Base-by-base conservation (phyloP, 306 rosid genomes). In the Macrotyloma uniflorum region DNA sequence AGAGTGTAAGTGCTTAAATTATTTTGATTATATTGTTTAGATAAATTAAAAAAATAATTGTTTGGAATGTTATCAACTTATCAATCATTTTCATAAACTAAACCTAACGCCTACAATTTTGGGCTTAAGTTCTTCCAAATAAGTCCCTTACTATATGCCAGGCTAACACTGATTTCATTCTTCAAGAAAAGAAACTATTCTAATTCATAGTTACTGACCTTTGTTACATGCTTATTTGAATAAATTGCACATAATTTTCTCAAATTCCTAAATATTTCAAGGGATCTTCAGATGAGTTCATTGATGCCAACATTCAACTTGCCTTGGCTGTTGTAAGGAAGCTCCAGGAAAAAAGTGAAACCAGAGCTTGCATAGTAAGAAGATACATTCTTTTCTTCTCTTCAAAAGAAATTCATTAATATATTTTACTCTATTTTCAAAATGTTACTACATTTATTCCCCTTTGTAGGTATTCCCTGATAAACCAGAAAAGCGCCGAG, bases 201-300 rank as follows among this genome's bases (percentile, higher is more conserved):
- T 85, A 24, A 43, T 85, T 67, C 64, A 67, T 69, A 74, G 62
- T 84, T 71, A 63, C 76, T 72, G 86, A 72, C 46, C 38, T 83
- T 70, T 83, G 82, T 74, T 77, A 51, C 76, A 70, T 82, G 72
- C 76, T 70, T 77, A 67, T 84, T 50, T 87, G 72, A 86, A 70
- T 82, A 70, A 66, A 49, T 58, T 66, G 78, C 80, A 85, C 84
- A 80, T 92, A 87, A 91, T 94, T 89, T 85, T 89, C 91, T 87
- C 85, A 84, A 88, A 89, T 89, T 92, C 87, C 92, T 90, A 92
- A 89, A 94, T 87, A 54, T 92, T 88, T 90, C 88, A 92, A 94
- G 98, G 97, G 98, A 81, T 94, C 98, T 87, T 94, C 98, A 92
- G 98, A 94, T 94, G 98, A 92, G 13, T 94, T 90, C 93, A 94